A percentile compares a stretch with the other conserved stretches of the same genome.
These are phyloP conservation scores for Termitomyces sp. DNA, from an alignment of 768 basidiomycete genomes.

Conservation along the genomic window DNA sequence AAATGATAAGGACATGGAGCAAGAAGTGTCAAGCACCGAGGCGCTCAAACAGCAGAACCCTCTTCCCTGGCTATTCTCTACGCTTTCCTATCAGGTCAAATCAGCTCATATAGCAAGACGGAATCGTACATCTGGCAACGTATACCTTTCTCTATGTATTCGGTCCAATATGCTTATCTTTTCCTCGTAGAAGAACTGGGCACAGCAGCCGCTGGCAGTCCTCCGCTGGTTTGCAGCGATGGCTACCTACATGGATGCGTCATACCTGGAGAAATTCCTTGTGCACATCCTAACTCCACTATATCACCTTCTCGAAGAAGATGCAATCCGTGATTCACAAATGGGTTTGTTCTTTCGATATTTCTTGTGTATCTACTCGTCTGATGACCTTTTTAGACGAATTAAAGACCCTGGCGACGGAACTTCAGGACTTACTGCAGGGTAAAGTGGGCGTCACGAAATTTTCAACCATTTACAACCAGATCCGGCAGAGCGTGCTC, in stretches of 20 bases:
- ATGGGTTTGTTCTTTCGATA: conserved; percentile 52
- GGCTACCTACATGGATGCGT: conserved; percentile 60
- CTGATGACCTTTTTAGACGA: conserved; percentile 49
- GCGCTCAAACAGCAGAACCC: conserved; percentile 40
- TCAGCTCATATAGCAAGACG: conserved; percentile 70
- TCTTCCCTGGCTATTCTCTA: conserved; percentile 91
- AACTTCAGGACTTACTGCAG: conserved; percentile 86
- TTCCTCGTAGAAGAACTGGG: conserved; percentile 66
- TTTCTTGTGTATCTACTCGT: not conserved
- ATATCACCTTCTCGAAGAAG: conserved; percentile 85
- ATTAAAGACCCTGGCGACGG: conserved; percentile 71
- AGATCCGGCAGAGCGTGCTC: conserved; percentile 67
- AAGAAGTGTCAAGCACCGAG: conserved; percentile 20
- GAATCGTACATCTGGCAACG: conserved; percentile 42
- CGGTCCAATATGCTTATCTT: conserved; percentile 1
- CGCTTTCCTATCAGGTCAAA: conserved; percentile 82
- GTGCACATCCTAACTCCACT: conserved; percentile 83
- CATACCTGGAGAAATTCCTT: conserved; percentile 60
- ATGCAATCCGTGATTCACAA: conserved; percentile 69
- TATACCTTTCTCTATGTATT: conserved; percentile 24
- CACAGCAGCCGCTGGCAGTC: conserved; percentile 71
- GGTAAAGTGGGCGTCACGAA: conserved; percentile 81
- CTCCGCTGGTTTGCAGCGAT: conserved; percentile 95
- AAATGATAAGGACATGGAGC: conserved; percentile 26
- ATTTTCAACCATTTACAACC: conserved; percentile 77